These are phyloP conservation scores for Wickerhamomyces bovis DNA, from an alignment of 805 yeast genomes.

Conservation along the genomic window DNA sequence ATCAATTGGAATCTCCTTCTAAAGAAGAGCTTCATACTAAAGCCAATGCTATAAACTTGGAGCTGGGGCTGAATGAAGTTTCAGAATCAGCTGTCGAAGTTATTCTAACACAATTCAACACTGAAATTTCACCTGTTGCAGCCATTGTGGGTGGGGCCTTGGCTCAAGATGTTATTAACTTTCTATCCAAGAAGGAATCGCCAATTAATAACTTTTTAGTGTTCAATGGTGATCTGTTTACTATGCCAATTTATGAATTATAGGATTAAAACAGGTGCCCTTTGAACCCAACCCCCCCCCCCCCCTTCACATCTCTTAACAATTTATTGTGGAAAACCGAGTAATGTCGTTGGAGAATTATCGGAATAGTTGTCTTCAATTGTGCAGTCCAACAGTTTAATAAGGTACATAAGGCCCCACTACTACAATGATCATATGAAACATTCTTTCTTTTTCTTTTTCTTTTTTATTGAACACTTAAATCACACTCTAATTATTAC, in stretches of 20 bases:
- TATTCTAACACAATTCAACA: constrained; percentile 40
- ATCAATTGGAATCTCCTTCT: constrained; percentile 34
- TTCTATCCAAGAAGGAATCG: constrained; percentile 63
- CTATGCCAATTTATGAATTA: constrained; percentile 70
- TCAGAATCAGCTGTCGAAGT: constrained; percentile 35
- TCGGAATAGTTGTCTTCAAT: no score
- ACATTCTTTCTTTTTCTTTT: not conserved
- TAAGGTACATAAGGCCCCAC: no score
- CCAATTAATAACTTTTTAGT: constrained; percentile 80
- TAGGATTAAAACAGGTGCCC: constrained; percentile 23
- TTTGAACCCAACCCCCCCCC: no score
- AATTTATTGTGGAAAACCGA: no score
- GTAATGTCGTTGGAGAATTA: no score
- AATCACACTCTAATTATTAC: constrained; percentile 3
- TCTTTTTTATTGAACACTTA: not conserved
- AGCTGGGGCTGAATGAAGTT: constrained; percentile 36
- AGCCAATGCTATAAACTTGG: constrained; percentile 28
- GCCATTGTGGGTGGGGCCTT: constrained; percentile 87
- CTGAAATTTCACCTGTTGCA: constrained; percentile 77
- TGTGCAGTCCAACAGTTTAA: no score
- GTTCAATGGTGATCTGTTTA: constrained; percentile 63
- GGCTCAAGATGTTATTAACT: constrained; percentile 87
- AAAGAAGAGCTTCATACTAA: constrained; percentile 24
- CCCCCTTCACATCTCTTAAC: no score
- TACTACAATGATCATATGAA: no score